Percentiles rank a stretch among this genome's conserved stretches.
Evolutionary conservation across 305 asterid species (phyloP).

Genomic region (Plantago lanceolata): DNA sequence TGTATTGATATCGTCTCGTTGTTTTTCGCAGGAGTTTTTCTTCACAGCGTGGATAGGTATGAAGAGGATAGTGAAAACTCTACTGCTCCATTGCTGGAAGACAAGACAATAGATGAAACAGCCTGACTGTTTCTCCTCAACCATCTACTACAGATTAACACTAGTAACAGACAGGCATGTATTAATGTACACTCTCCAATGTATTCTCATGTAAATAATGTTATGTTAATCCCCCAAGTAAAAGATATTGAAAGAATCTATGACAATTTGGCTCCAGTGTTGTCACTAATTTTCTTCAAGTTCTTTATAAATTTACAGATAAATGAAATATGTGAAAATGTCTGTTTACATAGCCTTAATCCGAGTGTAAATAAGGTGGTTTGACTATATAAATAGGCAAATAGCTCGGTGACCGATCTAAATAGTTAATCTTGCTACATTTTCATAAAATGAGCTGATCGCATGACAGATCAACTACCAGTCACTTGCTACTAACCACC

Average conservation of each 20-base stretch:
- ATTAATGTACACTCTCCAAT: constrained; percentile 22
- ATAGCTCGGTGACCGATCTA: no score
- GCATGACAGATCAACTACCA: no score
- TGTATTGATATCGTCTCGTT: background rate
- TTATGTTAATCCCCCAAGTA: background rate
- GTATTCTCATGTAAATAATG: constrained; percentile 1
- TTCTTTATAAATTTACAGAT: no score
- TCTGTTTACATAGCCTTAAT: no score
- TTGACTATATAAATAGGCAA: no score
- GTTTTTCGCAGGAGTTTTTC: constrained; percentile 52
- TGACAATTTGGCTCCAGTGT: background rate
- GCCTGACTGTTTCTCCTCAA: constrained; percentile 22
- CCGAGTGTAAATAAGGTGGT: no score
- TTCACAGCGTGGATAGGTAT: constrained; percentile 66
- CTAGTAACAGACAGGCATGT: constrained; percentile 7
- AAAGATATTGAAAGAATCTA: background rate
- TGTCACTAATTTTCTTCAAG: no score
- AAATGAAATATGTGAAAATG: no score
- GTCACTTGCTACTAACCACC: no score
- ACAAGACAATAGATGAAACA: constrained; percentile 29
- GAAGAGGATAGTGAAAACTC: constrained; percentile 50
- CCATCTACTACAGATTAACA: constrained; percentile 5
- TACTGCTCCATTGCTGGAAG: constrained; percentile 59
- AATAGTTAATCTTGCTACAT: no score
- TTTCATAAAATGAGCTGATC: no score